phyloP scores from a whole-genome alignment of 108 stramenopile species.

The Mediolabrus comicus region DNA sequence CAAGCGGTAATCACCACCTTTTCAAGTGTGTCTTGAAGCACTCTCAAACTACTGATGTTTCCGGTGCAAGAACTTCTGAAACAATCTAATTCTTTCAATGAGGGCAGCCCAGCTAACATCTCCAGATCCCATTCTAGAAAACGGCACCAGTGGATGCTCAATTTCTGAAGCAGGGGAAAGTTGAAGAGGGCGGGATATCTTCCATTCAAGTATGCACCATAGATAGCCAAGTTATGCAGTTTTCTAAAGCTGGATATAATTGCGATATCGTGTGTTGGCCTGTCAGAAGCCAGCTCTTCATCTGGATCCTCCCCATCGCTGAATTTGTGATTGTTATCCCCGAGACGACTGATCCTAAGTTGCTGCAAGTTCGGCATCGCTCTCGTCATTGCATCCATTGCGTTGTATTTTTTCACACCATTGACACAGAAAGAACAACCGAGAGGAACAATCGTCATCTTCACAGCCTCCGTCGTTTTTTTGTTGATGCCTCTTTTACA shows the following conservation, averaged over 20 bases:
- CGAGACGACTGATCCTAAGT: background rate
- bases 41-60: background rate
- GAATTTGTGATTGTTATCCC: background rate
- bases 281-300: background rate
- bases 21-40: background rate
- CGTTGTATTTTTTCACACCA: no score
- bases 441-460: no score
- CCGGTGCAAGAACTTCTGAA: background rate
- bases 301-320: background rate
- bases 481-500: no score
- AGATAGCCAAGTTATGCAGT: background rate
- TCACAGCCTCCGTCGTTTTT: no score
- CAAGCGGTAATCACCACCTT: background rate
- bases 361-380: background rate
- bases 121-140: background rate
- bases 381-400: background rate
- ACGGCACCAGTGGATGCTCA: background rate
- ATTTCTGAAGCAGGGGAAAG: background rate
- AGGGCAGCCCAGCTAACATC: background rate
- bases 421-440: no score
- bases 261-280: background rate
- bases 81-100: background rate
- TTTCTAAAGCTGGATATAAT: background rate
- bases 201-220: background rate
- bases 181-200: slow-evolving; percentile 2